Percentiles rank a stretch among this genome's conserved stretches.
phyloP scores from a whole-genome alignment of 2,329 filamentous ascomycete species.

The Cladosporium colombiae region DNA sequence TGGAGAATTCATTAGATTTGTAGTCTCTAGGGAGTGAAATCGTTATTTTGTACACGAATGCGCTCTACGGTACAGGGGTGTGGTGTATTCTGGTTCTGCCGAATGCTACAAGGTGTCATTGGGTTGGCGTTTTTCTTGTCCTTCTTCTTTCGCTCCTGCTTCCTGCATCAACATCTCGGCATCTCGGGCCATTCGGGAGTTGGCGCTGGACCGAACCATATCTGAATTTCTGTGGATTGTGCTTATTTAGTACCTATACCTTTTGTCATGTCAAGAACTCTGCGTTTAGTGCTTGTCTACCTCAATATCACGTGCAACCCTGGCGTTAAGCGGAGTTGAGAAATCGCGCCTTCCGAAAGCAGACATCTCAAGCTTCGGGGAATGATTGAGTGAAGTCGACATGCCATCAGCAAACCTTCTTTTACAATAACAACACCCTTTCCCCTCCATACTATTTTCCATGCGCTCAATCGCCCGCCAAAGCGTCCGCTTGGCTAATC shows the following conservation, averaged over 20 bases:
- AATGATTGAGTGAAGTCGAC: not conserved
- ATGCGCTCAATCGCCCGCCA: constrained; percentile 37
- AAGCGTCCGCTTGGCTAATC: constrained; percentile 34
- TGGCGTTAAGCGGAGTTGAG: not conserved
- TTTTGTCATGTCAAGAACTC: not conserved
- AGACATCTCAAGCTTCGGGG: constrained; percentile 2
- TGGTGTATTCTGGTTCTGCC: not conserved
- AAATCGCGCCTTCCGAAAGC: constrained; percentile 4
- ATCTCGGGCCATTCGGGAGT: not conserved
- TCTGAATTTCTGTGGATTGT: not conserved
- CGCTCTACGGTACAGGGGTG: not conserved
- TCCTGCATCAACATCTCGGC: too few relatives aligned
- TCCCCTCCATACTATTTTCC: not conserved
- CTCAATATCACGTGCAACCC: not conserved
- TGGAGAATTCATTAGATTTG: too few relatives aligned
- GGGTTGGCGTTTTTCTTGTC: not conserved
- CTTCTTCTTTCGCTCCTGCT: not conserved
- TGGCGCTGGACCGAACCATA: not conserved
- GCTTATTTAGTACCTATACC: not conserved
- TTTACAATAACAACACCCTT: not conserved
- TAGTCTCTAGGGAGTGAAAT: too few relatives aligned
- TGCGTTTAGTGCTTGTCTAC: not conserved
- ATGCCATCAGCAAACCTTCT: not conserved
- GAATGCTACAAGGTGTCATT: not conserved
- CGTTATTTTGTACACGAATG: too few relatives aligned